Base-by-base conservation (phyloP, 2,329 filamentous ascomycete species). In the Aspergillus brasiliensis region DNA sequence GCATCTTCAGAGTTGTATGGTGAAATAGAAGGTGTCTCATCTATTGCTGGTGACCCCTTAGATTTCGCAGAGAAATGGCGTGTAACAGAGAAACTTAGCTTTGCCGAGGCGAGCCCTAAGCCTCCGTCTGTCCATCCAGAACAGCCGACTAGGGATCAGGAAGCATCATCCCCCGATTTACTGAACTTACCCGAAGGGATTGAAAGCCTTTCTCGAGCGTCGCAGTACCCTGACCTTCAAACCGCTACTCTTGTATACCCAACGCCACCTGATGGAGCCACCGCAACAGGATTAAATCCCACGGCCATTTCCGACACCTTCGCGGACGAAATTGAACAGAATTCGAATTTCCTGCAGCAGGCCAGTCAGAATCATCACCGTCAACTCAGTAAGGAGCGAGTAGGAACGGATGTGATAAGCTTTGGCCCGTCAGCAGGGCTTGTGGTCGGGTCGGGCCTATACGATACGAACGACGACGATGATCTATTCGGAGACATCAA, bases 401-500 rank as follows among this genome's bases (percentile, higher is more conserved):
- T 62, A 11, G 61, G 61, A 31, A n/a, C 65, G 7, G 69, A 69
- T 25, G 57, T 69, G 11, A 67, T 71, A 19, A 66, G 62, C 10
- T 57, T 72, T 60, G 71, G 68, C 8, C 64, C 65, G 17, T 64
- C 69, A 5, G 65, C 68, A 40, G 70, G 66, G 17, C 64, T 74
- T 58, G 67, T 63, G 8, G 68, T 78, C 51, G 77, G 74, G 47
- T 74, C 73, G 8, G 77, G 75, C 7, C 69, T 75, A 56, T 80
- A 81, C 58, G 76, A 76, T 64, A 75, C 73, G 3, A 76, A 73
- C 25, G 75, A 71, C 27, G 77, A 80, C 48, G 84, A 87, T 62
- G 85, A 87, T 68, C 74, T 87, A 1, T 87, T 87, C 60, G 83
- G 82, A 13, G 83, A 85, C 57, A 81, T 84, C 71, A 81, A 84